These are phyloP conservation scores for Lasiodiplodia theobromae DNA, from an alignment of 2,329 filamentous ascomycete species.

Conservation along the genomic window DNA sequence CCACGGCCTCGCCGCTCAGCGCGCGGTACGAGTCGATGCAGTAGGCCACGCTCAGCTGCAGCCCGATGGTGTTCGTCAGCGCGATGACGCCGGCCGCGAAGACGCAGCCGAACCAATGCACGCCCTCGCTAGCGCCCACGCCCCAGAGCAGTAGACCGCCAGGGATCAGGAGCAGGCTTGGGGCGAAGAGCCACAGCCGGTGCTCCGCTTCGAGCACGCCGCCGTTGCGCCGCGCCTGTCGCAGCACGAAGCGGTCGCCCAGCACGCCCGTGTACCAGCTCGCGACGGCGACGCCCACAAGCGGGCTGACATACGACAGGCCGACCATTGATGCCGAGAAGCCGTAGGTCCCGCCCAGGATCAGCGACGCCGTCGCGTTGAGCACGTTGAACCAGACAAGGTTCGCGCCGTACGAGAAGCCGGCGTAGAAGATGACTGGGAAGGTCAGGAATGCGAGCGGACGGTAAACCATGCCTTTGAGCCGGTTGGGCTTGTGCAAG, in stretches of 20 bases:
- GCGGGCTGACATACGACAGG: constrained; percentile 45
- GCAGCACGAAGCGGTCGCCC: constrained; percentile 44
- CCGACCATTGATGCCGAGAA: constrained; percentile 50
- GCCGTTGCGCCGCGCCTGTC: constrained; percentile 46
- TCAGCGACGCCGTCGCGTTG: constrained; percentile 51
- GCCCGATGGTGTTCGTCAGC: constrained; percentile 52
- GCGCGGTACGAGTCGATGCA: constrained; percentile 59
- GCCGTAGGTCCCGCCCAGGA: constrained; percentile 47
- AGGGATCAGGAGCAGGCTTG: constrained; percentile 52
- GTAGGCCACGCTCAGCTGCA: constrained; percentile 55
- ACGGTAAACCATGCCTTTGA: constrained; percentile 39
- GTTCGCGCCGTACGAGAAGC: constrained; percentile 50
- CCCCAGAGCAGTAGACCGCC: constrained; percentile 59
- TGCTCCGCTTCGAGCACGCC: constrained; percentile 52
- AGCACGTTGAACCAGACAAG: constrained; percentile 54
- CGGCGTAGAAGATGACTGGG: constrained; percentile 49
- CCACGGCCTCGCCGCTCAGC: constrained; percentile 57
- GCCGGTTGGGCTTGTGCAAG: constrained; percentile 40
- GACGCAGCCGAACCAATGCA: constrained; percentile 60
- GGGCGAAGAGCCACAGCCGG: constrained; percentile 49
- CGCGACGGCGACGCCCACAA: constrained; percentile 47
- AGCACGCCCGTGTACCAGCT: constrained; percentile 41
- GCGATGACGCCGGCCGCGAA: constrained; percentile 58
- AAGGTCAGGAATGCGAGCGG: constrained; percentile 48
- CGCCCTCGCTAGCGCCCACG: constrained; percentile 55